Percentiles rank a stretch among this genome's conserved stretches.
phyloP scores from a whole-genome alignment of 1,284 basidiomycete species.

The Heliocybe sulcata region DNA sequence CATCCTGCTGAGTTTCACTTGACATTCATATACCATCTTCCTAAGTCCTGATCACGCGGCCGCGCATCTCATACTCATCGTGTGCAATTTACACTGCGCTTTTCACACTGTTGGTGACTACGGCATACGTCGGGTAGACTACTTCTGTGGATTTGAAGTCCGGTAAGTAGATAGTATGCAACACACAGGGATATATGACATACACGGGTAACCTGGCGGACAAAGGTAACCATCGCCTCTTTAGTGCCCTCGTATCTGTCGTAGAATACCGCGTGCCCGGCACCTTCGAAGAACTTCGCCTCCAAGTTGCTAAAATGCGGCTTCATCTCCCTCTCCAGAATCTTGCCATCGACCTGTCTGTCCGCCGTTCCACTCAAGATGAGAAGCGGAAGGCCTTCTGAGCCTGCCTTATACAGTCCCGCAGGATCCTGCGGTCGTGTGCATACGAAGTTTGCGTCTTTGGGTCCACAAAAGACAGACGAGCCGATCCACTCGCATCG shows the following conservation, averaged over 20 bases:
- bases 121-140: too few relatives aligned
- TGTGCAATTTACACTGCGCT: too few relatives aligned
- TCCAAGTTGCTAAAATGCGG: constrained; percentile 15
- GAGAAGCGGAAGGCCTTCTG: background rate
- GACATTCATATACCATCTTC: too few relatives aligned
- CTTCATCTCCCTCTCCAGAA: constrained; percentile 12
- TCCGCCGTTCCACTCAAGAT: background rate
- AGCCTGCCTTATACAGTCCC: constrained; percentile 11
- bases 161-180: too few relatives aligned
- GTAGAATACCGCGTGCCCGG: background rate
- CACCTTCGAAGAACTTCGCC: background rate
- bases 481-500: constrained; percentile 14
- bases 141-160: too few relatives aligned
- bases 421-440: constrained; percentile 11
- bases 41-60: too few relatives aligned
- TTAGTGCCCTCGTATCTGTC: background rate
- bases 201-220: background rate
- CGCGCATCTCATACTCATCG: too few relatives aligned
- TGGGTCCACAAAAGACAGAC: constrained; percentile 10
- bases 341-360: background rate
- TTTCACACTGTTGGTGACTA: too few relatives aligned
- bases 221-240: background rate
- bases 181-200: too few relatives aligned
- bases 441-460: constrained; percentile 3
- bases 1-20: too few relatives aligned